A percentile compares a stretch with the other conserved stretches of the same genome.
These are phyloP conservation scores for Euphrasia arctica DNA, from an alignment of 305 asterid species.

Conservation along the genomic window DNA sequence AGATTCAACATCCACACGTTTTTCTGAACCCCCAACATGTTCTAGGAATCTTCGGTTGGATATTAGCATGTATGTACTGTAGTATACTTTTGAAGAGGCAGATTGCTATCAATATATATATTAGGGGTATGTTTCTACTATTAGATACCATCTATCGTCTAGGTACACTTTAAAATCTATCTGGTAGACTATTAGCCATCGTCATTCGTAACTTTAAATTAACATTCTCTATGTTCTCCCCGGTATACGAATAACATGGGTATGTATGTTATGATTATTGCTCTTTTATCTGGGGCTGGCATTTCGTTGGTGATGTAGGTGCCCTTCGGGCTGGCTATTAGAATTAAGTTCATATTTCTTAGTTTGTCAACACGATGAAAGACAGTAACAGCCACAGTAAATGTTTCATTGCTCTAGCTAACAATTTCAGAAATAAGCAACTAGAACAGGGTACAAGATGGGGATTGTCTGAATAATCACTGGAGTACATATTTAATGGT, in stretches of 20 bases:
- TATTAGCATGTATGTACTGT: not conserved
- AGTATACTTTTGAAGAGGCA: slow-evolving; percentile 17
- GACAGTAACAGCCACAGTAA: not conserved
- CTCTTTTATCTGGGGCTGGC: not conserved
- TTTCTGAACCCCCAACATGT: slow-evolving; percentile 13
- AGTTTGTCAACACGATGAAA: too few relatives aligned
- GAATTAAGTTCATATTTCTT: too few relatives aligned
- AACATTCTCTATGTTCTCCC: not conserved
- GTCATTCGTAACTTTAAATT: not conserved
- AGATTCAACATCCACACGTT: not conserved
- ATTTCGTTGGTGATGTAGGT: too few relatives aligned
- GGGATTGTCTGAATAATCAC: not conserved
- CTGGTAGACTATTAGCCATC: not conserved
- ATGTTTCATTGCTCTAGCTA: not conserved
- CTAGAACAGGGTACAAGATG: not conserved
- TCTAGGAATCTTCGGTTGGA: slow-evolving; percentile 15
- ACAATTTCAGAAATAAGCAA: not conserved
- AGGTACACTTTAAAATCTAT: not conserved
- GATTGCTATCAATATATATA: slow-evolving; percentile 7
- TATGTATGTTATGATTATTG: not conserved
- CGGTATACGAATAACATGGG: not conserved
- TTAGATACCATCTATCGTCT: not conserved
- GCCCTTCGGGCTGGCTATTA: too few relatives aligned
- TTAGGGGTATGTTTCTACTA: slow-evolving; percentile 20
- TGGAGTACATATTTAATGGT: not conserved